phyloP scores from a whole-genome alignment of 1,284 basidiomycete species.

The Trametes pubescens region DNA sequence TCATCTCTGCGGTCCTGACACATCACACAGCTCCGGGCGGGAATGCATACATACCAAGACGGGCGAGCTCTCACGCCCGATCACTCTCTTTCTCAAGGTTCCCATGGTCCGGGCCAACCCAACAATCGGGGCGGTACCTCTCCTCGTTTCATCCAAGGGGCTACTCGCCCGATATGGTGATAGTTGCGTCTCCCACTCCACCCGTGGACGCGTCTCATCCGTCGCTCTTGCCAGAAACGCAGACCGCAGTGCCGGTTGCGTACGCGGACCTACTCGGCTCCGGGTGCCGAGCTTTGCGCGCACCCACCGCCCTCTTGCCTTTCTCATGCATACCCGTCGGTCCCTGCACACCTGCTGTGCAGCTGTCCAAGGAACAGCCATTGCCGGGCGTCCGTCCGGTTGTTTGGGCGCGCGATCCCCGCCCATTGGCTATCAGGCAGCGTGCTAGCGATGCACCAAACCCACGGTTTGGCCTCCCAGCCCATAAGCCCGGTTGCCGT shows the following conservation, averaged over 20 bases:
- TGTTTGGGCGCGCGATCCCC: slow-evolving; percentile 2
- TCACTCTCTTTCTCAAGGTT: slow-evolving; percentile 7
- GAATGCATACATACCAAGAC: neutral
- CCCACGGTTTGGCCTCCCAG: slow-evolving; percentile 4
- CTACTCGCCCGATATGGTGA: neutral
- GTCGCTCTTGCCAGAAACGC: neutral
- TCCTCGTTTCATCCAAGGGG: slow-evolving; percentile 9
- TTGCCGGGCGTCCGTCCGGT: slow-evolving; percentile 2
- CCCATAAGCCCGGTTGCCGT: neutral
- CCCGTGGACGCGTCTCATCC: slow-evolving; percentile 6
- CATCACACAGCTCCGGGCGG: neutral
- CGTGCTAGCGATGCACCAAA: slow-evolving; percentile 6
- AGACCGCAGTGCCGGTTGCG: slow-evolving; percentile 7
- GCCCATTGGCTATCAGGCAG: slow-evolving; percentile 4
- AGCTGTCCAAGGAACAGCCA: slow-evolving; percentile 4
- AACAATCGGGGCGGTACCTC: slow-evolving; percentile 9
- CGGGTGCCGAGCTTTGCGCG: neutral
- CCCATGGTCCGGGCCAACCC: slow-evolving; percentile 7
- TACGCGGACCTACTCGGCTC: neutral
- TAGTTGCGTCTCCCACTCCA: neutral
- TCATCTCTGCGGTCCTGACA: neutral
- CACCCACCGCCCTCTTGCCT: slow-evolving; percentile 18
- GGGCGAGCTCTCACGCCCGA: slow-evolving; percentile 4
- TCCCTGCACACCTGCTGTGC: slow-evolving; percentile 6
- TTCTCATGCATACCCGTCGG: slow-evolving; percentile 15